Percentiles rank a stretch among this genome's conserved stretches.
Evolutionary conservation across 768 basidiomycete species (phyloP).

Genomic region (Kwoniella pini): DNA sequence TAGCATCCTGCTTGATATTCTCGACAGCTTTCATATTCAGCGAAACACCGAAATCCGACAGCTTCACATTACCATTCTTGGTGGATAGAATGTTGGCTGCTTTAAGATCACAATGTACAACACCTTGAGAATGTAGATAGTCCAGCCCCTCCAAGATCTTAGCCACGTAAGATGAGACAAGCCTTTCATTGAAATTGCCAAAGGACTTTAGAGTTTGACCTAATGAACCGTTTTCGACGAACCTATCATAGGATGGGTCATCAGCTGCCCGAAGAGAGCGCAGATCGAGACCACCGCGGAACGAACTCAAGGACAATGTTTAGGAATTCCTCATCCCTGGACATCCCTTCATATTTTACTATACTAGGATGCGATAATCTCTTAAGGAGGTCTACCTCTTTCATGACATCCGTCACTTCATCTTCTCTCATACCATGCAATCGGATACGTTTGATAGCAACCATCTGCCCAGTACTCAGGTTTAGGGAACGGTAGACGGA

Average conservation of each 20-base stretch:
- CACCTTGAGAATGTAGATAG: slow-evolving; percentile 76
- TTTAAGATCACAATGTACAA: slow-evolving; percentile 95
- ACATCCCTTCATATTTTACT: slow-evolving; percentile 97
- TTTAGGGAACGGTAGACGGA: slow-evolving; percentile 93
- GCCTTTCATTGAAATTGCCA: slow-evolving; percentile 85
- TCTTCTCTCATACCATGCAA: slow-evolving; percentile 86
- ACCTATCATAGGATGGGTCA: slow-evolving; percentile 61
- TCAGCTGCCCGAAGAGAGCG: slow-evolving; percentile 6
- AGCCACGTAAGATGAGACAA: slow-evolving; percentile 89
- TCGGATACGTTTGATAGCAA: slow-evolving; percentile 96
- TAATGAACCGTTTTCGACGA: slow-evolving; percentile 93
- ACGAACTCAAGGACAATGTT: slow-evolving; percentile 93
- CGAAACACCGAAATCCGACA: slow-evolving; percentile 96
- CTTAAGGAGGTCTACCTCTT: slow-evolving; percentile 90
- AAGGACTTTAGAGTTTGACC: slow-evolving; percentile 91
- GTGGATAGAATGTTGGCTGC: slow-evolving; percentile 98
- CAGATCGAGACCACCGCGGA: no score
- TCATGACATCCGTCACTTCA: slow-evolving; percentile 87
- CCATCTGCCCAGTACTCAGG: slow-evolving; percentile 90
- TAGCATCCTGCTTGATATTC: slow-evolving; percentile 65
- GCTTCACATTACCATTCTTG: slow-evolving; percentile 95
- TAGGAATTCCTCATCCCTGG: slow-evolving; percentile 79
- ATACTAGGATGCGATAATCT: slow-evolving; percentile 89
- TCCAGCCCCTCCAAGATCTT: slow-evolving; percentile 95
- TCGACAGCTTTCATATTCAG: slow-evolving; percentile 87